Conservation (phyloP, 352 stramenopile species). For the Phytophthora sp. region DNA sequence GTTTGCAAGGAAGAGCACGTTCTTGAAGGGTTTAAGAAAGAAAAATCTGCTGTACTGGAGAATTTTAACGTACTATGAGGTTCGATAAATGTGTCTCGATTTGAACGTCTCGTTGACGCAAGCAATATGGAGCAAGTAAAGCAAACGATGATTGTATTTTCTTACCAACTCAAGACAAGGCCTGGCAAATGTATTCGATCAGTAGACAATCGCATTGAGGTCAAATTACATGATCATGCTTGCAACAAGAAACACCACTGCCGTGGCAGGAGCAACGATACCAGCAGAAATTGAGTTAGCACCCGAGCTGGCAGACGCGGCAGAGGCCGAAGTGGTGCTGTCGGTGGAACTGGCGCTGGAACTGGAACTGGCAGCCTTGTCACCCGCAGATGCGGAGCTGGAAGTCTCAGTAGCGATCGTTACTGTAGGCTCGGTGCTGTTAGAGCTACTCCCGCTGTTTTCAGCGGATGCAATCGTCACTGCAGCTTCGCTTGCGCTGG, state of each 20-base stretch:
- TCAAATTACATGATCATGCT: too few relatives aligned
- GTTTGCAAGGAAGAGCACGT: constrained; percentile 47
- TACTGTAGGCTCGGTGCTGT: constrained; percentile 1
- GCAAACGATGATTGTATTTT: too few relatives aligned
- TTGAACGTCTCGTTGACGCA: too few relatives aligned
- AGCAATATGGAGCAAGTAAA: too few relatives aligned
- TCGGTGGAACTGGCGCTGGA: background rate
- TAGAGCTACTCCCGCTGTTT: background rate
- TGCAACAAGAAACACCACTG: too few relatives aligned
- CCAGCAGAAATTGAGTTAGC: too few relatives aligned
- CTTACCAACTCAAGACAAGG: too few relatives aligned
- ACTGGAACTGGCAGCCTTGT: background rate
- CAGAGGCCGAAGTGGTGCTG: background rate
- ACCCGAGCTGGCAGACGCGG: background rate
- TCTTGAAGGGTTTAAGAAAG: constrained; percentile 30
- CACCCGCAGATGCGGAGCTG: background rate
- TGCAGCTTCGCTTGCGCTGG: background rate
- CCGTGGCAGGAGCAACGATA: too few relatives aligned
- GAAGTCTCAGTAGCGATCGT: background rate
- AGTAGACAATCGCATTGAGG: too few relatives aligned
- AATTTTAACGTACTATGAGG: constrained; percentile 47
- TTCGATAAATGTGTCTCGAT: too few relatives aligned
- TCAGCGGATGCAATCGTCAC: background rate
- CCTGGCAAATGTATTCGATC: too few relatives aligned
- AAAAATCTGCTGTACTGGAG: constrained; percentile 22